Conservation (phyloP, 441 rosid species). For the Adansonia grandidieri region DNA sequence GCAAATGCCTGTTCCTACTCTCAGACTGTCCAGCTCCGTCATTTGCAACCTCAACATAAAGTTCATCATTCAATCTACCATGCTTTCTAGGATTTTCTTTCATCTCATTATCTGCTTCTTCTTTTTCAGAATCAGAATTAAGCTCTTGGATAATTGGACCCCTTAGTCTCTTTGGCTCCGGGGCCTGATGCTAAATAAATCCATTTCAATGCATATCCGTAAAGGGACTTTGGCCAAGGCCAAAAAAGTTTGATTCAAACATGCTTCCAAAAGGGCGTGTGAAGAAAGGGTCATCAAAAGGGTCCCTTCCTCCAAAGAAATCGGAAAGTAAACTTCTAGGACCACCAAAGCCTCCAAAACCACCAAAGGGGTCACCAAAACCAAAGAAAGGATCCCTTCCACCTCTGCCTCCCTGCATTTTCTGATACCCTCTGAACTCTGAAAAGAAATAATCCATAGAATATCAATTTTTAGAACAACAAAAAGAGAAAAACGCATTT, state of each 20-base stretch:
- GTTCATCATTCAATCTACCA: conserved; percentile 53
- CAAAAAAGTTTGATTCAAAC: conserved; percentile 54
- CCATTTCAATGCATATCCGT: conserved; percentile 45
- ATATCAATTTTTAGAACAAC: neutral
- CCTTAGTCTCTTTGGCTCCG: conserved; percentile 50
- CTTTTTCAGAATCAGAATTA: conserved; percentile 71
- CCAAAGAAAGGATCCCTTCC: conserved; percentile 53
- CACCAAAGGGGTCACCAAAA: conserved; percentile 53
- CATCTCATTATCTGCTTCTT: conserved; percentile 40
- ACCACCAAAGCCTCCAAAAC: conserved; percentile 31
- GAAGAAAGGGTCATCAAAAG: conserved; percentile 87
- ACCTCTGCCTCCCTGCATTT: conserved; percentile 70
- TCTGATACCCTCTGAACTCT: conserved; percentile 15
- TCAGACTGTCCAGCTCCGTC: conserved; percentile 55
- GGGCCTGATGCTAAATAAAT: conserved; percentile 58
- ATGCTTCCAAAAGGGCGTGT: conserved; percentile 74
- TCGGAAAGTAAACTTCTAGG: conserved; percentile 50
- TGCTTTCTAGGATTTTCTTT: conserved; percentile 64
- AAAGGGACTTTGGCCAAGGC: conserved; percentile 54
- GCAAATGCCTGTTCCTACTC: conserved; percentile 56
- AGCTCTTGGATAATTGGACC: conserved; percentile 86
- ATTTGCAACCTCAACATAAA: conserved; percentile 46
- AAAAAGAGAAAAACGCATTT: neutral
- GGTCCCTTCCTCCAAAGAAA: conserved; percentile 81
- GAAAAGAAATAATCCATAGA: neutral